These are phyloP conservation scores for Uncinocarpus reesii DNA, from an alignment of 2,329 filamentous ascomycete species.

Conservation along the genomic window DNA sequence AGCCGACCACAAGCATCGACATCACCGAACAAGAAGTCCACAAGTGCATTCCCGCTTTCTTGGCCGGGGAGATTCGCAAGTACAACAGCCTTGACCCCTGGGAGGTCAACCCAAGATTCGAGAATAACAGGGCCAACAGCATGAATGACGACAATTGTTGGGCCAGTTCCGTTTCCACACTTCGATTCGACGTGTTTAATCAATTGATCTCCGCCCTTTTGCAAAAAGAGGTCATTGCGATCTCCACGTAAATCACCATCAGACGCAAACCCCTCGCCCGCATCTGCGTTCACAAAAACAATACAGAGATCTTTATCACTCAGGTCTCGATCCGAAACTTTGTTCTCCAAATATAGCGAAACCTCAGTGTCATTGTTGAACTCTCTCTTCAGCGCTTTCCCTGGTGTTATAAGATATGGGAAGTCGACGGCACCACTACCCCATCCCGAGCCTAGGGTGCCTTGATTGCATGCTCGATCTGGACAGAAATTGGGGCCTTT, in stretches of 20 bases:
- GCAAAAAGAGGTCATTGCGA: conserved; percentile 50
- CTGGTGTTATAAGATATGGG: conserved; percentile 43
- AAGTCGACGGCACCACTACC: conserved; percentile 63
- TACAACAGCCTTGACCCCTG: conserved; percentile 54
- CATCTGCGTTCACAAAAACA: conserved; percentile 41
- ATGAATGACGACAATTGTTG: conserved; percentile 76
- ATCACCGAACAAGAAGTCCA: conserved; percentile 39
- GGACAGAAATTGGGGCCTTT: conserved; percentile 44
- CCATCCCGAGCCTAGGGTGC: conserved; percentile 63
- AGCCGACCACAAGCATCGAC: conserved; percentile 44
- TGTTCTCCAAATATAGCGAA: conserved; percentile 45
- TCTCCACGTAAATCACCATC: conserved; percentile 49
- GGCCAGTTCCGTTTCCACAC: conserved; percentile 53
- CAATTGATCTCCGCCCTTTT: conserved; percentile 64
- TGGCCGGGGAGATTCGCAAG: conserved; percentile 55
- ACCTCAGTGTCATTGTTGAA: conserved; percentile 37
- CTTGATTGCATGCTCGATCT: conserved; percentile 56
- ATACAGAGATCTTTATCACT: conserved; percentile 34
- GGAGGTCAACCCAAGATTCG: conserved; percentile 51
- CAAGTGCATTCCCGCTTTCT: conserved; percentile 39
- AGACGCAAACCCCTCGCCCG: conserved; percentile 42
- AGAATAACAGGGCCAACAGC: conserved; percentile 61
- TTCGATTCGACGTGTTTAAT: conserved; percentile 58
- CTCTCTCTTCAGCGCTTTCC: conserved; percentile 28
- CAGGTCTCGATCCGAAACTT: conserved; percentile 34